phyloP scores from a whole-genome alignment of 768 basidiomycete genomes.

The Galerina sulciceps region DNA sequence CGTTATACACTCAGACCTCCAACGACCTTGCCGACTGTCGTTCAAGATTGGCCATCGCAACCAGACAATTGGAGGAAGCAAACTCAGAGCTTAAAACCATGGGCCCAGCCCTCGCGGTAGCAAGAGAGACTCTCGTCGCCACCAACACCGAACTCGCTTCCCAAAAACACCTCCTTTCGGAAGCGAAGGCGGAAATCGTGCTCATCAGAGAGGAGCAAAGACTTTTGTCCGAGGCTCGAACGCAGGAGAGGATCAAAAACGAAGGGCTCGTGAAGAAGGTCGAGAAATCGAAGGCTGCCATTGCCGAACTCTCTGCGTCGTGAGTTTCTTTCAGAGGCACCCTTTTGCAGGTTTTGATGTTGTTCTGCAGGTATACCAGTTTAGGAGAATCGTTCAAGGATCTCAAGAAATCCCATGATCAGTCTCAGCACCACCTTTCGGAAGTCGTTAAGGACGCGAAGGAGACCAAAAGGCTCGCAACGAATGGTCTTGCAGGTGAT shows the following conservation, averaged over 20 bases:
- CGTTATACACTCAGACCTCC: constrained; percentile 8
- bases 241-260: constrained; percentile 10
- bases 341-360: neutral
- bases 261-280: constrained; percentile 9
- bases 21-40: constrained; percentile 17
- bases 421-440: constrained; percentile 4
- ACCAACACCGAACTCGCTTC: constrained; percentile 15
- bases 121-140: constrained; percentile 10
- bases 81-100: constrained; percentile 15
- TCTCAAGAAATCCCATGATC: constrained; percentile 20
- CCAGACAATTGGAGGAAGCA: neutral
- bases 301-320: constrained; percentile 11
- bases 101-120: constrained; percentile 6
- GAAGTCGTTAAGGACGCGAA: constrained; percentile 16
- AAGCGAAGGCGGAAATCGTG: constrained; percentile 14
- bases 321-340: neutral
- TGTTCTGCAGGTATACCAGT: constrained; percentile 12
- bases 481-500: constrained; percentile 17
- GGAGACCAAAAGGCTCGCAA: constrained; percentile 14
- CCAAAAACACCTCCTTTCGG: constrained; percentile 3
- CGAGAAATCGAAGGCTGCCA: constrained; percentile 8
- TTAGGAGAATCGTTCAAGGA: constrained; percentile 16
- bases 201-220: constrained; percentile 3
- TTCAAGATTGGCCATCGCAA: constrained; percentile 1
- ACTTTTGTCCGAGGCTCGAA: constrained; percentile 7